These are phyloP conservation scores for Chenopodium quinoa DNA, from an alignment of 148 eudicot species.

Conservation along the genomic window DNA sequence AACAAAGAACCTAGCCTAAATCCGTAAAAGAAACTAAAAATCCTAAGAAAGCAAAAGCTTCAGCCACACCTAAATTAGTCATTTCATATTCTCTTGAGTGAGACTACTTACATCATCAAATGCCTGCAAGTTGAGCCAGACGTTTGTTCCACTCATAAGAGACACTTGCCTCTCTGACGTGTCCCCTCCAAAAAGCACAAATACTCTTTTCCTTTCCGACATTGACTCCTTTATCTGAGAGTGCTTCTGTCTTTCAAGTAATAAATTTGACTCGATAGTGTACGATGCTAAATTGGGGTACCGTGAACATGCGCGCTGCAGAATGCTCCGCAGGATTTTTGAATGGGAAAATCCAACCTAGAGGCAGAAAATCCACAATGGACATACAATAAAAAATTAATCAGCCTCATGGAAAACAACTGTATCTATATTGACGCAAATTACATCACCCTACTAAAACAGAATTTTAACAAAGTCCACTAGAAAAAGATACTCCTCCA, in stretches of 20 bases:
- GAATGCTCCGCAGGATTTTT: constrained; percentile 65
- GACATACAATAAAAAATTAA: background rate
- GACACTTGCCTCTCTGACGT: constrained; percentile 94
- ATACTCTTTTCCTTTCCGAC: constrained; percentile 46
- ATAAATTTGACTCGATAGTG: constrained; percentile 30
- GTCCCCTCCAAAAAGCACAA: constrained; percentile 89
- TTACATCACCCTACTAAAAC: background rate
- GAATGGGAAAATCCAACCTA: constrained; percentile 95
- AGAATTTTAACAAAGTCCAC: background rate
- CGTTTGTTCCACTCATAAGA: constrained; percentile 94
- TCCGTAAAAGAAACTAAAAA: background rate
- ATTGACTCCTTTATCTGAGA: constrained; percentile 22
- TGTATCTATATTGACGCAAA: background rate
- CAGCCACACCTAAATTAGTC: background rate
- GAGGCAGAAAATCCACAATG: background rate
- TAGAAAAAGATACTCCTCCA: background rate
- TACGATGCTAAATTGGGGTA: constrained; percentile 45
- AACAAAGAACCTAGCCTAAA: background rate
- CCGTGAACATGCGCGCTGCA: constrained; percentile 71
- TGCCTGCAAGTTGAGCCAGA: constrained; percentile 81
- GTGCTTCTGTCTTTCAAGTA: constrained; percentile 31
- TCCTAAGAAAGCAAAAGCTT: too few relatives aligned
- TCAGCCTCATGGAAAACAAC: background rate
- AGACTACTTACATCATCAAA: constrained; percentile 68
- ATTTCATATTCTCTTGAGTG: background rate